Percentiles rank a stretch among this genome's conserved stretches.
phyloP scores from a whole-genome alignment of 176 grass and related monocot species.

The Carex littledalei region DNA sequence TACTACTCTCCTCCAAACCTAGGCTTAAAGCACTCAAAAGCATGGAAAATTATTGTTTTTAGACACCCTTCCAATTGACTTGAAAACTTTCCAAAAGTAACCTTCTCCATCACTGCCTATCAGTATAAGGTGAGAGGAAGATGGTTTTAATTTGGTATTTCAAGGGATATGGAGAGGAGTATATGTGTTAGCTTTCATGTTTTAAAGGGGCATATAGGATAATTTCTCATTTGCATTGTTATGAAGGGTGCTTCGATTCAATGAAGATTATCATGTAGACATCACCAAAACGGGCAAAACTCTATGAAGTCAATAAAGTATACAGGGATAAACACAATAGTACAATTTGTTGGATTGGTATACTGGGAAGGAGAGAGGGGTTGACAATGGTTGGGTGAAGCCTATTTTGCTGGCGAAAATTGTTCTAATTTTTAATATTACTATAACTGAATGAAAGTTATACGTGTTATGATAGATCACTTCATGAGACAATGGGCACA shows the following conservation, averaged over 20 bases:
- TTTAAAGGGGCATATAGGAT: neutral
- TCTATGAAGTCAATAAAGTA: neutral
- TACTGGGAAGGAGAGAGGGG: neutral
- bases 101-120: neutral
- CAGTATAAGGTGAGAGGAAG: neutral
- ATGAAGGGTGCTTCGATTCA: neutral
- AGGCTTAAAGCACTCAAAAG: neutral
- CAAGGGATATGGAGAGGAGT: neutral
- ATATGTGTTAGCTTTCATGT: neutral
- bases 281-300: neutral
- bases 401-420: neutral
- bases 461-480: constrained; percentile 20
- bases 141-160: neutral
- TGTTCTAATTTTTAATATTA: neutral
- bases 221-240: neutral
- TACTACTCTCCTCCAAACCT: neutral
- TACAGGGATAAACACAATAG: neutral
- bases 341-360: neutral
- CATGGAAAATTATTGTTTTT: neutral
- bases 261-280: neutral
- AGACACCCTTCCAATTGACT: neutral
- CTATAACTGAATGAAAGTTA: neutral
- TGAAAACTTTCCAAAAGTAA: neutral
- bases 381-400: neutral
- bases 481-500: constrained; percentile 57